Percentiles rank a stretch among this genome's conserved stretches.
Evolutionary conservation across 2,329 filamentous ascomycete species (phyloP).

Genomic region (Curvularia sp.): DNA sequence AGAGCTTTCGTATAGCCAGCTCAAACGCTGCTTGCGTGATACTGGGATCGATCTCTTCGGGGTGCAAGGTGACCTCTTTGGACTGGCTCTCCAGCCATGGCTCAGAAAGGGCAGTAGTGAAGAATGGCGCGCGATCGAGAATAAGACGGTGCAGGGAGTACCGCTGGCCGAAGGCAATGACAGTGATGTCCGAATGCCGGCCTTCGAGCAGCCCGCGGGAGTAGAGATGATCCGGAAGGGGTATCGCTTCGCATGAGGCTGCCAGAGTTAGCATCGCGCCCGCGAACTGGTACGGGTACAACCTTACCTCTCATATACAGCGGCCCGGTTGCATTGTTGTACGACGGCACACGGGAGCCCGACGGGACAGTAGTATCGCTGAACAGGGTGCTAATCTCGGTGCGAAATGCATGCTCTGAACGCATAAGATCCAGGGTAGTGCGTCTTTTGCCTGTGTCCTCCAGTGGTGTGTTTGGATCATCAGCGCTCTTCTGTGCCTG

Average conservation of each 20-base stretch:
- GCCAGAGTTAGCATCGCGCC: slow-evolving; percentile 23
- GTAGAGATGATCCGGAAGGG: slow-evolving; percentile 61
- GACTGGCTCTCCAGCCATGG: slow-evolving; percentile 63
- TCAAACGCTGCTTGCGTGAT: slow-evolving; percentile 63
- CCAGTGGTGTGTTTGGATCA: slow-evolving; percentile 54
- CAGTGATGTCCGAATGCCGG: slow-evolving; percentile 61
- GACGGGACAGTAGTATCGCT: slow-evolving; percentile 50
- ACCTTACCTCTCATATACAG: slow-evolving; percentile 42
- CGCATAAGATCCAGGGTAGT: slow-evolving; percentile 38
- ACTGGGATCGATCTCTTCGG: slow-evolving; percentile 61
- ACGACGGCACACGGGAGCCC: slow-evolving; percentile 52
- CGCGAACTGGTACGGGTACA: too few species aligned
- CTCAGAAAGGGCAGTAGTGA: slow-evolving; percentile 60
- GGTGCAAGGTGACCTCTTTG: slow-evolving; percentile 60
- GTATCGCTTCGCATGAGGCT: slow-evolving; percentile 49
- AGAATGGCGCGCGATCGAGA: slow-evolving; percentile 64
- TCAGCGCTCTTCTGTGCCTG: slow-evolving; percentile 58
- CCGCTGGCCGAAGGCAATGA: slow-evolving; percentile 60
- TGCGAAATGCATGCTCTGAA: slow-evolving; percentile 51
- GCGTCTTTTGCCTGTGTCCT: slow-evolving; percentile 34
- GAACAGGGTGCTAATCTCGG: slow-evolving; percentile 55
- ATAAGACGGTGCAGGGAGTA: slow-evolving; percentile 63
- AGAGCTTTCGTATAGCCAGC: slow-evolving; percentile 61
- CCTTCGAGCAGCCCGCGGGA: slow-evolving; percentile 60
- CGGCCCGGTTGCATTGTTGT: slow-evolving; percentile 48